Evolutionary conservation across 1,284 basidiomycete species (phyloP), one percentile per base, ranked within the genome.

Genomic region (Austroboletus novae-zelandiae): DNA sequence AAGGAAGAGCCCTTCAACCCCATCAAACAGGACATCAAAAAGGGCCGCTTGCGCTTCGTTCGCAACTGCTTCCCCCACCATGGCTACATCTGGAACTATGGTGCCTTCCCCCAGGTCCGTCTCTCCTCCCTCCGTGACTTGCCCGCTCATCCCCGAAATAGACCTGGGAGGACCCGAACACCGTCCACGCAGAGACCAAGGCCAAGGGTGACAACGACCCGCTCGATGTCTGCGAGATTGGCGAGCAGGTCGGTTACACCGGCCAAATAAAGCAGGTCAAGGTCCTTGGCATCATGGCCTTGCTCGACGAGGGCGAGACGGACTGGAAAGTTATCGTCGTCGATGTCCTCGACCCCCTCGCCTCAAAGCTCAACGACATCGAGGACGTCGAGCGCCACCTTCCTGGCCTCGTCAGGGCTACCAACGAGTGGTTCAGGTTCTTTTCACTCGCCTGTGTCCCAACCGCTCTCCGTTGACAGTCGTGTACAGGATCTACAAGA

Each of bases 31-130:
- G 94, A 97, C 71, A 86, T 89, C 70, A 97, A 96, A 78, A 94
- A 91, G 76, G 94, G 94, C 67, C 94, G 92, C 72, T 78, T 99
- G 71, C 91, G 97, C 65, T 99, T 83, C 74, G 97, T 99, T 58
- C 90, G 97, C 74, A 99, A 99, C 85, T 99, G 95, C 76, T 99
- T 99, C 90, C 97, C 94, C 61, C 96, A 98, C 80, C 94, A 98
- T 72, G 95, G 94, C 45, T 94, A 95, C 79, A 94, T 97, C 78
- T 95, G 93, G 94, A 97, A 97, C 81, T 97, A 96, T 70, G 93
- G 94, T 66, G 92, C 94, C 58, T 97, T 98, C 84, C 94, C 94
- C 57, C 91, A 93, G 82, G 90, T 88, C 55, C 48, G 80, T 68
- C 11, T 7, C 27, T 35, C 40, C 47, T 47, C 45, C 8, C 45